A percentile compares a stretch with the other conserved stretches of the same genome.
These are phyloP conservation scores for Diaporthe batatas DNA, from an alignment of 2,329 filamentous ascomycete species.

Conservation along the genomic window DNA sequence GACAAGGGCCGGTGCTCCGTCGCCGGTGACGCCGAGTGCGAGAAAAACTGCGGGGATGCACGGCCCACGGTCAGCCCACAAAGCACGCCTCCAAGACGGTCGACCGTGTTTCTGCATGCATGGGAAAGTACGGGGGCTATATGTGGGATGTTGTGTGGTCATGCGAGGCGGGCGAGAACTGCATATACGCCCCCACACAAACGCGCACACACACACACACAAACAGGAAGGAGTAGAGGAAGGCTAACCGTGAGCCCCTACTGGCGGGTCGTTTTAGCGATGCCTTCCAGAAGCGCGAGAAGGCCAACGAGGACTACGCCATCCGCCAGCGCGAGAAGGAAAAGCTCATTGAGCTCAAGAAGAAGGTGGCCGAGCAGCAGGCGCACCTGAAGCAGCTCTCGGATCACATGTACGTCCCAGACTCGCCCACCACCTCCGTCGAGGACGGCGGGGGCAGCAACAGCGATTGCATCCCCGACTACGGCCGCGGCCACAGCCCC, in stretches of 20 bases:
- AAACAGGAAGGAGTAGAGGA: not conserved
- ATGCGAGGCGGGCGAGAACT: not conserved
- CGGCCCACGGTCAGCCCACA: slow-evolving; percentile 28
- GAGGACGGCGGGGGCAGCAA: not conserved
- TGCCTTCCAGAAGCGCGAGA: slow-evolving; percentile 92
- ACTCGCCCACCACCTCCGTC: not conserved
- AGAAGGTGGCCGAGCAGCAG: slow-evolving; percentile 82
- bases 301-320: slow-evolving; percentile 85
- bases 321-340: slow-evolving; percentile 90
- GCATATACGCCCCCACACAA: not conserved
- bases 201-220: not conserved
- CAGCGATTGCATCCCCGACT: slow-evolving; percentile 4
- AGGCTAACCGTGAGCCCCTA: slow-evolving; percentile 6
- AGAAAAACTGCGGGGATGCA: slow-evolving; percentile 26
- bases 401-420: slow-evolving; percentile 81
- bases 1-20: slow-evolving; percentile 24
- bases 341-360: slow-evolving; percentile 85
- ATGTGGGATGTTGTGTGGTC: not conserved
- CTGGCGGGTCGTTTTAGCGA: slow-evolving; percentile 68
- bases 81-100: slow-evolving; percentile 6
- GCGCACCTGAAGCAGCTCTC: slow-evolving; percentile 87
- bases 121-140: not conserved
- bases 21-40: slow-evolving; percentile 15
- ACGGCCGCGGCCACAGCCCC: not conserved
- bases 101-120: not conserved